These are phyloP conservation scores for Candolleomyces aberdarensis DNA, from an alignment of 768 basidiomycete genomes.

Conservation along the genomic window DNA sequence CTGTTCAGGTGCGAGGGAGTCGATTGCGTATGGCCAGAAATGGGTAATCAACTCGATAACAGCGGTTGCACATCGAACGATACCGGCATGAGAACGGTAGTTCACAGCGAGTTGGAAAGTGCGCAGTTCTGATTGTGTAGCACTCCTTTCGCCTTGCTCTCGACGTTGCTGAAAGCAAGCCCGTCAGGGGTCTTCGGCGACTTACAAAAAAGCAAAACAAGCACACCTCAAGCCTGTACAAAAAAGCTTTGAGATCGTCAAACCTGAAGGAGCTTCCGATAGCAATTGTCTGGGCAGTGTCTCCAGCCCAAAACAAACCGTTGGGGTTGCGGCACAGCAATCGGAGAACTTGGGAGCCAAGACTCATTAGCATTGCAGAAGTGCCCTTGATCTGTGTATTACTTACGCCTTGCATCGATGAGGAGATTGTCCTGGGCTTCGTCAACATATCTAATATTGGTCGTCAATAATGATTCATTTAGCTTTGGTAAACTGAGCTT, in stretches of 20 bases:
- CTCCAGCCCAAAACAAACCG: slow-evolving; percentile 77
- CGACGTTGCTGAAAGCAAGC: slow-evolving; percentile 5
- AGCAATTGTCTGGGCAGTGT: slow-evolving; percentile 77
- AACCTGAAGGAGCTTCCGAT: slow-evolving; percentile 72
- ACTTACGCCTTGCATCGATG: slow-evolving; percentile 57
- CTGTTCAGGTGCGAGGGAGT: slow-evolving; percentile 51
- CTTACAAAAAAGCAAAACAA: not conserved
- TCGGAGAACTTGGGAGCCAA: slow-evolving; percentile 48
- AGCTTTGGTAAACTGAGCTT: slow-evolving; percentile 11
- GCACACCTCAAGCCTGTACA: slow-evolving; percentile 58
- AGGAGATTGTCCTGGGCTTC: slow-evolving; percentile 73
- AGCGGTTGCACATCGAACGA: slow-evolving; percentile 67
- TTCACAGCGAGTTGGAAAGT: slow-evolving; percentile 62
- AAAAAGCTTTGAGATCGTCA: slow-evolving; percentile 64
- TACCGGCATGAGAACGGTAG: slow-evolving; percentile 71
- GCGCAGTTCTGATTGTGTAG: slow-evolving; percentile 11
- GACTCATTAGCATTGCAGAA: too few relatives aligned
- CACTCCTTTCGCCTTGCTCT: slow-evolving; percentile 7
- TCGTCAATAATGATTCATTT: not conserved
- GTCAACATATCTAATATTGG: slow-evolving; percentile 55
- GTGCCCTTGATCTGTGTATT: too few relatives aligned
- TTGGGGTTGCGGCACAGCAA: slow-evolving; percentile 57
- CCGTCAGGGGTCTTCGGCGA: not conserved
- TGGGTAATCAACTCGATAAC: slow-evolving; percentile 57
- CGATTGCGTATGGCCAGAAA: slow-evolving; percentile 67